A percentile compares a stretch with the other conserved stretches of the same genome.
Conservation (phyloP, 805 yeast genomes). For the Blastobotrys muscicola region DNA sequence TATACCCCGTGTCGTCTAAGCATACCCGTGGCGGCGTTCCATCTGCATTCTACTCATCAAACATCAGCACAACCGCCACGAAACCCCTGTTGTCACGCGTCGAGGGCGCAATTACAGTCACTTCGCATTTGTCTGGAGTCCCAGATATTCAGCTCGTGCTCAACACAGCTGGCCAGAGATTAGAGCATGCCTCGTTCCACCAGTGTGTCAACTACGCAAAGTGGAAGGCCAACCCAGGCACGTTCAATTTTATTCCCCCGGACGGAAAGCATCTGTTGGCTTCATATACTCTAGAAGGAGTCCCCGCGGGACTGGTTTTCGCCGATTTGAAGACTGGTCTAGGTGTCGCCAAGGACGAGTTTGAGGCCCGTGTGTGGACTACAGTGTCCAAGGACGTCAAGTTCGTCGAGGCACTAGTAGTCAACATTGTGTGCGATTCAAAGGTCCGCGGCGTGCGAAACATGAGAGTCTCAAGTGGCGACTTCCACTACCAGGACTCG, state of each 20-base stretch:
- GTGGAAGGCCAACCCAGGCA: slow-evolving; percentile 41
- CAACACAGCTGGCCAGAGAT: slow-evolving; percentile 30
- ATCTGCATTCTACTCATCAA: slow-evolving; percentile 23
- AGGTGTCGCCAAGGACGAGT: slow-evolving; percentile 46
- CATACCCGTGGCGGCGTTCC: neutral
- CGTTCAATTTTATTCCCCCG: slow-evolving; percentile 71
- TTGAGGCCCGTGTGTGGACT: slow-evolving; percentile 49
- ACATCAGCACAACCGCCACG: slow-evolving; percentile 6
- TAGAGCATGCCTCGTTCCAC: slow-evolving; percentile 61
- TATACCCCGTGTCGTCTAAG: slow-evolving; percentile 30
- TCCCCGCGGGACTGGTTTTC: slow-evolving; percentile 43
- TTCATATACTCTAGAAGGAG: slow-evolving; percentile 48
- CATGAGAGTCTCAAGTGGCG: slow-evolving; percentile 66
- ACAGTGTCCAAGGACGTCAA: slow-evolving; percentile 37
- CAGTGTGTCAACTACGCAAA: slow-evolving; percentile 48
- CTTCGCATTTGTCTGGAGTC: slow-evolving; percentile 63
- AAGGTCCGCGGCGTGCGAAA: slow-evolving; percentile 25
- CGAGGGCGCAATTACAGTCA: slow-evolving; percentile 53
- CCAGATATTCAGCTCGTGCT: slow-evolving; percentile 61
- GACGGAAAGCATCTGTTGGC: slow-evolving; percentile 64
- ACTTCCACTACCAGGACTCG: slow-evolving; percentile 45
- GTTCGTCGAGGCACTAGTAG: slow-evolving; percentile 37
- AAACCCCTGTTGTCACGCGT: slow-evolving; percentile 31
- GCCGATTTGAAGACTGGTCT: slow-evolving; percentile 46
- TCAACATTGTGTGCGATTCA: slow-evolving; percentile 32